Evolutionary conservation across 1,284 basidiomycete genomes (phyloP), one percentile per base, ranked within the genome.

Genomic region (Puccinia hordei): DNA sequence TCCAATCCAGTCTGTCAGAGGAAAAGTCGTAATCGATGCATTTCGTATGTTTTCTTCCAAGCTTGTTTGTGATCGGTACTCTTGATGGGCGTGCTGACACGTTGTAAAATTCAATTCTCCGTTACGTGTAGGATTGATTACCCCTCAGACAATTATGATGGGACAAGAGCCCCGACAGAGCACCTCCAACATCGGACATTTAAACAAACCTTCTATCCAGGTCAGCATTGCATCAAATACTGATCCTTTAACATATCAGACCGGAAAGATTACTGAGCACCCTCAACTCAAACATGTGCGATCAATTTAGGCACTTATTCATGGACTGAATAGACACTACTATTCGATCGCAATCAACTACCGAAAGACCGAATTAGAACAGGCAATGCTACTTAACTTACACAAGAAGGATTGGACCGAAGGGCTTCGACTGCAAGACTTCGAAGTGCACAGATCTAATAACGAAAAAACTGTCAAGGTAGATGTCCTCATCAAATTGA

Each of bases 391-490:
- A 83, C 93, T 97, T 91, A 98, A 98, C 86, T 87, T 98, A 84
- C 95, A 98, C 88, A 98, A 97, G 87, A 89, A 94, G 84, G 95
- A 96, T 84, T 98, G 95, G 95, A 98, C 95, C 10, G 94, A 98
- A 86, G 95, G 95, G 2, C 88, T 98, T 83, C 93, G 92, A 86
- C 85, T 98, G 84, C 89, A 90, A 79, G 94, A 98, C 87, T 97
- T 97, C 87, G 90, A 92, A 86, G 86, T 89, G 78, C 92, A 94
- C 86, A 93, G 93, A 84, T 90, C 92, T 86, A 88, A 87, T 46
- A 97, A 97, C 84, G 94, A 97, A 87, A 91, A 91, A 84, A 91
- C 93, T 57, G 93, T 98, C 87, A 94, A 95, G 89, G 94, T 95
- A 17, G 5, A 41, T 55, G 2, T 63, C 35, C 38, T 9, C 6